Evolutionary conservation across 2,329 filamentous ascomycete genomes (phyloP), one percentile per base, ranked within the genome.

Genomic region (Furcasterigmium furcatum): DNA sequence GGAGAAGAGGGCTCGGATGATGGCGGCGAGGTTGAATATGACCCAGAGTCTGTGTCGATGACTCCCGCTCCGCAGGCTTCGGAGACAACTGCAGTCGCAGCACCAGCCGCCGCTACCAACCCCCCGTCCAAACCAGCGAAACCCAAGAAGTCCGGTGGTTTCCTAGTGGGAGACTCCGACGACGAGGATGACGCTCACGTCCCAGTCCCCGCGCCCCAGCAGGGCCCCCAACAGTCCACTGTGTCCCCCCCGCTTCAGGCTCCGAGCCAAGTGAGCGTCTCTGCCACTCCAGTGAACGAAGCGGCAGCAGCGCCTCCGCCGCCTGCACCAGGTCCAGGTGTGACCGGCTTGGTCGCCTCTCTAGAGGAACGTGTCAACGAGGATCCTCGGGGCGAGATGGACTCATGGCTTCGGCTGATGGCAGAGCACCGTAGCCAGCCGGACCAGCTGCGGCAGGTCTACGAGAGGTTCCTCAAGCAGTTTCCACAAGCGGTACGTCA

Each of bases 331-430:
- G 62, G 57, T 79, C 76, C 50, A 53, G 46, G 57, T 51, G 46
- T 55, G 46, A 44, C 51, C 46, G 87, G 95, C 67, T 80, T 80
- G 53, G 77, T 92, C 56, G 84, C 86, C 47, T 80, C 91, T 48
- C 76, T 97, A 59, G 92, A 99, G 72, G 88, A 94, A 64, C 85
- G 92, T 60, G 87, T 97, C 64, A 85, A 87, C 62, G 88, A 96
- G 60, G 94, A 99, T 61, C 88, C 92, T 14, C 87, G 90, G 58
- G 94, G 92, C 59, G 91, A 96, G 57, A 82, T 94, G 66, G 88
- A 94, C 63, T 90, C 92, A 25, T 99, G 94, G 94, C 72, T 95
- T 58, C 80, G 81, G 53, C 76, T 99, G 61, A 92, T 99, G 62
- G 80, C 81, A 54, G 90, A 96, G 62, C 82, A 96, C 65, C 86